Conservation (phyloP, 23 red algal genomes). For the Gracilaria vermiculophylla region DNA sequence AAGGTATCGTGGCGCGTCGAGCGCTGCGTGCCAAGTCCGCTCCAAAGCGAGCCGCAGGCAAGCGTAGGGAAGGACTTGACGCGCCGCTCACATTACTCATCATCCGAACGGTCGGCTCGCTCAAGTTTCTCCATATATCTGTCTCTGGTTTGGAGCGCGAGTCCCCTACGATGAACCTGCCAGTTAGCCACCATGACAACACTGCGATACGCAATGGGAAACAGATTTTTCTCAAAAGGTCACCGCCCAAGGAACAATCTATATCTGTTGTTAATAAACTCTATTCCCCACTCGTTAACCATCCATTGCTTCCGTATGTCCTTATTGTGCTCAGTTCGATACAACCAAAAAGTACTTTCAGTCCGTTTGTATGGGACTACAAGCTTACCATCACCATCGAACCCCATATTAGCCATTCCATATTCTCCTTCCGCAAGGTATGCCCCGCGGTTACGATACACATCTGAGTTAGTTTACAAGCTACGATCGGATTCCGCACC, state of each 20-base stretch:
- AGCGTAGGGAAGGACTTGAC: no score
- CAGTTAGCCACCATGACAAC: conserved; percentile 13
- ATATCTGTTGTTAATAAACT: conserved; percentile 29
- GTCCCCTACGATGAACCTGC: background rate
- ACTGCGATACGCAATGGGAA: conserved; percentile 16
- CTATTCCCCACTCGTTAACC: conserved; percentile 52
- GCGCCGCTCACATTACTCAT: no score
- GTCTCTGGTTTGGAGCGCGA: background rate
- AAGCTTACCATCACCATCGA: background rate
- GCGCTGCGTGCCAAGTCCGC: no score
- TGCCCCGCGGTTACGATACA: background rate
- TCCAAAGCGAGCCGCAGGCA: no score
- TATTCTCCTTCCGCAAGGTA: background rate
- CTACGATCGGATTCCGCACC: conserved; percentile 6
- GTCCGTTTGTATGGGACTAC: conserved; percentile 40
- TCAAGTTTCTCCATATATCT: background rate
- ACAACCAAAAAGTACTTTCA: background rate
- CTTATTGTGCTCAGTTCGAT: background rate
- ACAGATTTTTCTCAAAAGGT: conserved; percentile 17
- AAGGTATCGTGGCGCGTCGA: no score
- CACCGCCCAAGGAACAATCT: conserved; percentile 28
- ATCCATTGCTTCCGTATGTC: conserved; percentile 10
- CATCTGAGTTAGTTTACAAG: background rate
- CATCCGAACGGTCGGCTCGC: no score
- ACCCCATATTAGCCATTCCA: conserved; percentile 41